Conservation (phyloP, 192 early-diverging fungal genomes). For the Podila minutissima region DNA sequence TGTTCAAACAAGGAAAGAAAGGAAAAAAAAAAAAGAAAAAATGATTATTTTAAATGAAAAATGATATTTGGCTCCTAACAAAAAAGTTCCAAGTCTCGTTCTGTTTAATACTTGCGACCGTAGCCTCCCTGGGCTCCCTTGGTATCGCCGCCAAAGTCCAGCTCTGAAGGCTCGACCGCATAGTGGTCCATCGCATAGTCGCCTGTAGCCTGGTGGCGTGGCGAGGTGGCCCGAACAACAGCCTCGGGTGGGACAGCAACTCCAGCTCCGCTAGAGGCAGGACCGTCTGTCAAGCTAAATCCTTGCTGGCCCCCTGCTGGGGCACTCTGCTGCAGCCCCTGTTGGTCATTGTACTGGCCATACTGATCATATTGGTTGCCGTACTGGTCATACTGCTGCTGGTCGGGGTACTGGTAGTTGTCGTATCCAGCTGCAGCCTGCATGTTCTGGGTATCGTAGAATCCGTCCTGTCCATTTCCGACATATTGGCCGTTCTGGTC, state of each 20-base stretch:
- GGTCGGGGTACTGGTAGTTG: not conserved
- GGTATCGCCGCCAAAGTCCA: constrained; percentile 27
- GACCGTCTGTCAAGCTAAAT: not conserved
- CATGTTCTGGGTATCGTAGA: constrained; percentile 15
- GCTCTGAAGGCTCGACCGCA: constrained; percentile 24
- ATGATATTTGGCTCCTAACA: not conserved
- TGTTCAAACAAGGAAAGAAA: too few relatives aligned
- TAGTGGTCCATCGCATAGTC: constrained; percentile 21
- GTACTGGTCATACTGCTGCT: constrained; percentile 2
- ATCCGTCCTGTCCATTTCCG: not conserved
- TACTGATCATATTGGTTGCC: constrained; percentile 34
- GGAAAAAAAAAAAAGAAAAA: not conserved
- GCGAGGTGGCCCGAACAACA: not conserved
- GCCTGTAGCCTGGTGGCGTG: not conserved
- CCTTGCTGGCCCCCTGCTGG: too few relatives aligned
- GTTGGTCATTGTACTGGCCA: constrained; percentile 16
- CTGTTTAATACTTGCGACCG: constrained; percentile 21
- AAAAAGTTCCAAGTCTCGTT: not conserved
- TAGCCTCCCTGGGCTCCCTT: constrained; percentile 3
- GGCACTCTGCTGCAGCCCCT: not conserved
- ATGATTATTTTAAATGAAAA: not conserved
- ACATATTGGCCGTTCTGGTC: not conserved
- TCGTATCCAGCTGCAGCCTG: constrained; percentile 13
- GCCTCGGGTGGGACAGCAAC: constrained; percentile 11
- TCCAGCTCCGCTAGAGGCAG: not conserved